These are phyloP conservation scores for Sarcomyxa edulis DNA, from an alignment of 768 basidiomycete genomes.

Conservation along the genomic window DNA sequence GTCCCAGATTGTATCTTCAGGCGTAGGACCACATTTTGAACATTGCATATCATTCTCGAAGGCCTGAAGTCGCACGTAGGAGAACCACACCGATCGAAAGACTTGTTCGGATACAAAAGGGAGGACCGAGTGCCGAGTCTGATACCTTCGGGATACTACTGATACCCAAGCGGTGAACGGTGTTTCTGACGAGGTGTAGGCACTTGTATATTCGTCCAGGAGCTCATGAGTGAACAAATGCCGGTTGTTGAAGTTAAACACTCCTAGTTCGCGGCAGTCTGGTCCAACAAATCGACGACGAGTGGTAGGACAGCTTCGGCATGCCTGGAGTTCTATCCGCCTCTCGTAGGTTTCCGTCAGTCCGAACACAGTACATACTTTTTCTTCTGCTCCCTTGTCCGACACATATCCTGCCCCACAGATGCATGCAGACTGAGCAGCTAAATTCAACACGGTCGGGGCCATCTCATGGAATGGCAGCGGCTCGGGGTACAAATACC, in stretches of 20 bases:
- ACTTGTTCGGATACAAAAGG: slow-evolving; percentile 11
- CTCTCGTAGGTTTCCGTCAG: not conserved
- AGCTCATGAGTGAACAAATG: slow-evolving; percentile 24
- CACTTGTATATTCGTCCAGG: slow-evolving; percentile 26
- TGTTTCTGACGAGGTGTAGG: slow-evolving; percentile 27
- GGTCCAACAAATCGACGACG: not conserved
- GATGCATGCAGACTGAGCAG: not conserved
- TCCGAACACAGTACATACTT: not conserved
- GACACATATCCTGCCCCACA: not conserved
- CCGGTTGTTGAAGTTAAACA: slow-evolving; percentile 30
- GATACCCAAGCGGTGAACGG: slow-evolving; percentile 17
- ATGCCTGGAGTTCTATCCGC: not conserved
- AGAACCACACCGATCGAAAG: slow-evolving; percentile 25
- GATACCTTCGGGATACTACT: slow-evolving; percentile 11
- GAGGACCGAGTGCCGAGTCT: slow-evolving; percentile 1
- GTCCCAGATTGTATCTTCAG: slow-evolving; percentile 26
- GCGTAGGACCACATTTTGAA: slow-evolving; percentile 18
- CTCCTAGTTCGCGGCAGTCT: slow-evolving; percentile 12
- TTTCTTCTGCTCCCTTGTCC: not conserved
- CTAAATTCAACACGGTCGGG: not conserved
- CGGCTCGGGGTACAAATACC: not conserved
- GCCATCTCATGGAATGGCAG: not conserved
- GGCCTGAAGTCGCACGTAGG: slow-evolving; percentile 17
- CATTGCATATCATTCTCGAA: slow-evolving; percentile 20
- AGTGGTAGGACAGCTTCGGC: not conserved